phyloP scores from a whole-genome alignment of 2,329 filamentous ascomycete genomes.

The Lachnellula hyalina region DNA sequence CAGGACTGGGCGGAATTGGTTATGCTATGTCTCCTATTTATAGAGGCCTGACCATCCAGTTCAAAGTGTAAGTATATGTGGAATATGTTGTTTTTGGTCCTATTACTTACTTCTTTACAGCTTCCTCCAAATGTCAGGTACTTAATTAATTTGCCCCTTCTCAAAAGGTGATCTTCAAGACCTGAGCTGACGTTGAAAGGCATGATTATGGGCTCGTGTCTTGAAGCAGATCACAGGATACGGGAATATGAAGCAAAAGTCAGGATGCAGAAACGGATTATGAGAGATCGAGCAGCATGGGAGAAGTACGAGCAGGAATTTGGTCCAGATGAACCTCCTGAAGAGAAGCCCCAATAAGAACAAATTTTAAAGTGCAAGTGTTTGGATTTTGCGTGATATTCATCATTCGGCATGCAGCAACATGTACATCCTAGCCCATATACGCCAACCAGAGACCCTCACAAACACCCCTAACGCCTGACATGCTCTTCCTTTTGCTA shows the following conservation, averaged over 20 bases:
- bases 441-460: conserved; percentile 13
- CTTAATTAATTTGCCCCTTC: neutral
- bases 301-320: conserved; percentile 57
- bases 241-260: conserved; percentile 62
- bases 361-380: neutral
- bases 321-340: conserved; percentile 10
- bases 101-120: conserved; percentile 37
- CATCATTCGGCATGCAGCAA: neutral
- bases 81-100: neutral
- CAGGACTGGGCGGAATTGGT: conserved; percentile 58
- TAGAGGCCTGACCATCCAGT: conserved; percentile 65
- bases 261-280: conserved; percentile 57
- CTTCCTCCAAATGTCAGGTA: conserved; percentile 74
- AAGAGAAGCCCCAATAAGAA: conserved; percentile 12
- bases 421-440: conserved; percentile 3
- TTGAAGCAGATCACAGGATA: conserved; percentile 67
- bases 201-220: conserved; percentile 73
- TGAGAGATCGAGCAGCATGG: conserved; percentile 64
- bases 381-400: neutral
- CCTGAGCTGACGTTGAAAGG: conserved; percentile 12
- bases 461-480: conserved; percentile 21
- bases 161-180: neutral
- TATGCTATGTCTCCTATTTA: conserved; percentile 66
- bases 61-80: conserved; percentile 67
- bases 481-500: conserved; percentile 9